phyloP scores from a whole-genome alignment of 345 rosid genomes.

The Bretschneidera sinensis region DNA sequence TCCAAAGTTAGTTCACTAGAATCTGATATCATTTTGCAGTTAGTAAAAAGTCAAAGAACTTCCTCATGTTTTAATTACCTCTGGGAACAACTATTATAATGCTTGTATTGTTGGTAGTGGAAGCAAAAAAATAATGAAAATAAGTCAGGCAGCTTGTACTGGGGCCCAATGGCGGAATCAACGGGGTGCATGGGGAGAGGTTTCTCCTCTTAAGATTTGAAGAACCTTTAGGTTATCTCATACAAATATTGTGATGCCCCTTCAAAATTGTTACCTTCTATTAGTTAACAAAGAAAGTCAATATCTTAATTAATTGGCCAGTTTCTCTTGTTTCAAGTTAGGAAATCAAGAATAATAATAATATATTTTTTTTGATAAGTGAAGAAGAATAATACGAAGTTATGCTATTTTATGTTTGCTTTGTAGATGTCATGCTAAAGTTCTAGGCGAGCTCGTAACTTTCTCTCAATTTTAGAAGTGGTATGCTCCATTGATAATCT shows the following conservation, averaged over 20 bases:
- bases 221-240: neutral
- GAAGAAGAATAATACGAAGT: neutral
- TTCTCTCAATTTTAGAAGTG: neutral
- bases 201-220: neutral
- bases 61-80: neutral
- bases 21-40: neutral
- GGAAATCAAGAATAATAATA: no score
- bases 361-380: no score
- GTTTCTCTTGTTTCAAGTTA: neutral
- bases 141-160: neutral
- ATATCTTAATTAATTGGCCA: neutral
- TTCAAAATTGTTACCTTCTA: no score
- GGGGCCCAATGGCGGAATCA: neutral
- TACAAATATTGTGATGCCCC: no score
- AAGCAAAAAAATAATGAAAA: neutral
- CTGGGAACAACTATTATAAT: constrained; percentile 1
- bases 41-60: neutral
- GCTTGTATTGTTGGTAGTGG: neutral
- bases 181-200: neutral
- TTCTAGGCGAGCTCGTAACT: neutral
- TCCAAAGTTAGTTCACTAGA: constrained; percentile 60
- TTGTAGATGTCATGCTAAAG: neutral
- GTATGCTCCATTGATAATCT: neutral
- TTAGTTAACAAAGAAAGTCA: no score
- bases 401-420: no score